These are phyloP conservation scores for Parathielavia hyrcaniae DNA, from an alignment of 495 filamentous ascomycete genomes.

Conservation along the genomic window DNA sequence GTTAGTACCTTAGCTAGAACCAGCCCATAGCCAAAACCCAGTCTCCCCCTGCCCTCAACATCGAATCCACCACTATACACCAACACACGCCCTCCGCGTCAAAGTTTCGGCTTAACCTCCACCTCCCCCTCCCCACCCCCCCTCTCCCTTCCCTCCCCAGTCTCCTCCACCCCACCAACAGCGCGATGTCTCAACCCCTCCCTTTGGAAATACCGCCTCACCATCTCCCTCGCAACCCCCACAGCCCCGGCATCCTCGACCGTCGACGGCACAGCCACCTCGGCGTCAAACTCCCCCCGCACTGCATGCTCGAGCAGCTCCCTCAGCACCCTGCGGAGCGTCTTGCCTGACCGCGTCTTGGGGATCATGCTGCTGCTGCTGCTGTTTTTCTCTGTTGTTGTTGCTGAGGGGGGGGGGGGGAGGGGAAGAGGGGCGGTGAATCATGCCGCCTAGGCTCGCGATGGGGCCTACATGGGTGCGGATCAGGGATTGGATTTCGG, in stretches of 20 bases:
- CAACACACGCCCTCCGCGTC: slow-evolving; percentile 10
- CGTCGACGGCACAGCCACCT: slow-evolving; percentile 47
- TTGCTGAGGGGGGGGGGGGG: too few species aligned
- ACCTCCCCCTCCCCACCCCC: slow-evolving; percentile 26
- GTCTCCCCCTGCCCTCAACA: not conserved
- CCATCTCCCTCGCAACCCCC: slow-evolving; percentile 42
- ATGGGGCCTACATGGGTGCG: slow-evolving; percentile 85
- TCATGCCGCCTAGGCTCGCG: slow-evolving; percentile 74
- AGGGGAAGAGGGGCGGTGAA: slow-evolving; percentile 64
- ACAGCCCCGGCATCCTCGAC: slow-evolving; percentile 50
- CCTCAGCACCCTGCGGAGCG: slow-evolving; percentile 67
- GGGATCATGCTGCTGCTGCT: slow-evolving; percentile 98
- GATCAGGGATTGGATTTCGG: slow-evolving; percentile 58
- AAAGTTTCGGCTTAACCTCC: slow-evolving; percentile 56
- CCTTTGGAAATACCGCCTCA: slow-evolving; percentile 48
- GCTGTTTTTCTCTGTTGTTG: slow-evolving; percentile 30
- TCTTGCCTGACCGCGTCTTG: slow-evolving; percentile 85
- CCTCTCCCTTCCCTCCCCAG: slow-evolving; percentile 46
- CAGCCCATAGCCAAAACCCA: not conserved
- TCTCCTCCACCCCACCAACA: slow-evolving; percentile 42
- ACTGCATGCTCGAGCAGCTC: slow-evolving; percentile 70
- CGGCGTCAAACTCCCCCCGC: slow-evolving; percentile 45
- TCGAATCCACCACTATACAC: not conserved
- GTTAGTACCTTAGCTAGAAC: too few species aligned
- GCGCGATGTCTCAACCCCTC: slow-evolving; percentile 37